phyloP scores from a whole-genome alignment of 2,329 filamentous ascomycete genomes.

The Akanthomyces lecanii region DNA sequence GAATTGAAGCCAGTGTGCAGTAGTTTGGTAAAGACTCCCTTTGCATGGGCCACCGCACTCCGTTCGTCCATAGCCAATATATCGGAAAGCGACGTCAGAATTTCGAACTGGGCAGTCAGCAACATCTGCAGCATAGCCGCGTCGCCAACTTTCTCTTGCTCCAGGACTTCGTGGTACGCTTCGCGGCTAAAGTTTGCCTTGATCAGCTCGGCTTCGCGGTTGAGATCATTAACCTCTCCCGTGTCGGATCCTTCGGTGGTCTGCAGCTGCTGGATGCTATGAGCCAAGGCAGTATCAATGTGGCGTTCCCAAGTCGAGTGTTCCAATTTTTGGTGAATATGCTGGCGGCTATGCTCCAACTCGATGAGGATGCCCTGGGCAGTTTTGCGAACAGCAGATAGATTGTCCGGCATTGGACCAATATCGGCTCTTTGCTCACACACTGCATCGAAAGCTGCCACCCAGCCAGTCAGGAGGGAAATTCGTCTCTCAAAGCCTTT shows the following conservation, averaged over 20 bases:
- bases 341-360: constrained; percentile 83
- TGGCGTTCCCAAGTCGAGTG: constrained; percentile 82
- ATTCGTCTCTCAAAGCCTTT: constrained; percentile 82
- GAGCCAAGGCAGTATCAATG: constrained; percentile 82
- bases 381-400: constrained; percentile 76
- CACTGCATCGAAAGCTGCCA: constrained; percentile 82
- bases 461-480: constrained; percentile 82
- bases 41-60: constrained; percentile 77
- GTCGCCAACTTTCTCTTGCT: constrained; percentile 80
- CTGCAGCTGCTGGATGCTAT: constrained; percentile 74
- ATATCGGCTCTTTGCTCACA: constrained; percentile 64
- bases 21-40: constrained; percentile 70
- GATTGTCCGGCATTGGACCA: constrained; percentile 61
- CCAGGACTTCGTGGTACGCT: constrained; percentile 68
- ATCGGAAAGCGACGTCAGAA: constrained; percentile 75
- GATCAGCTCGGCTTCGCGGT: constrained; percentile 78
- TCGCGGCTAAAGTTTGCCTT: constrained; percentile 81
- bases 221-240: constrained; percentile 65
- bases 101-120: constrained; percentile 87
- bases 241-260: constrained; percentile 46
- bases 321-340: constrained; percentile 79
- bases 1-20: constrained; percentile 71
- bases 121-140: constrained; percentile 75
- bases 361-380: constrained; percentile 85
- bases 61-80: constrained; percentile 79